Conservation (phyloP, 2,329 filamentous ascomycete species). For the Nemania diffusa region DNA sequence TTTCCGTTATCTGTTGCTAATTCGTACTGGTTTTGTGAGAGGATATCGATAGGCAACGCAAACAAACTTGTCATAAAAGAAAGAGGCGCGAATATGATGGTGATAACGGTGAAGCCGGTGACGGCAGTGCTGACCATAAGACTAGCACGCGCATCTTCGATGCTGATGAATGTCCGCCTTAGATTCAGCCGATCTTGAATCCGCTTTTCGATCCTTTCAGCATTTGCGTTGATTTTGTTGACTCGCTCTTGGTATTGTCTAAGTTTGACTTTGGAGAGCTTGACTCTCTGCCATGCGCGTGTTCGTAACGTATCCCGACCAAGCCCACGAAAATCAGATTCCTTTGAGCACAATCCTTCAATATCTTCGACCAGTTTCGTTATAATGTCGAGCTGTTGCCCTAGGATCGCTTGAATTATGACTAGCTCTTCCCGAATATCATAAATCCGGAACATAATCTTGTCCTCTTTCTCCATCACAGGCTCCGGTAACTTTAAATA, state of each 20-base stretch:
- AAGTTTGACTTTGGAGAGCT: background rate
- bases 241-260: background rate
- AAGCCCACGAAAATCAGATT: background rate
- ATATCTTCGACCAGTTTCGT: slow-evolving; percentile 8
- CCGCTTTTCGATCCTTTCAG: slow-evolving; percentile 21
- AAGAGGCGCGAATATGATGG: slow-evolving; percentile 30
- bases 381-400: slow-evolving; percentile 24
- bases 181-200: slow-evolving; percentile 32
- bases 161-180: slow-evolving; percentile 24
- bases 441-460: slow-evolving; percentile 18
- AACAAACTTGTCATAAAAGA: slow-evolving; percentile 28
- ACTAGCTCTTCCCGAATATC: slow-evolving; percentile 27
- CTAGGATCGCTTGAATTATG: slow-evolving; percentile 21
- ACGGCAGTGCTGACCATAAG: slow-evolving; percentile 15
- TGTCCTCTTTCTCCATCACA: slow-evolving; percentile 14
- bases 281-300: slow-evolving; percentile 5
- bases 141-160: background rate
- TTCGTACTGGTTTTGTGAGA: slow-evolving; percentile 3
- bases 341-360: background rate
- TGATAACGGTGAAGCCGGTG: slow-evolving; percentile 33
- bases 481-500: background rate
- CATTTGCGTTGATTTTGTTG: slow-evolving; percentile 22
- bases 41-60: slow-evolving; percentile 22
- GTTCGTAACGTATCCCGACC: background rate
- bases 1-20: background rate